Evolutionary conservation across 1,284 basidiomycete species (phyloP).

Genomic region (Polyporus tsugae): DNA sequence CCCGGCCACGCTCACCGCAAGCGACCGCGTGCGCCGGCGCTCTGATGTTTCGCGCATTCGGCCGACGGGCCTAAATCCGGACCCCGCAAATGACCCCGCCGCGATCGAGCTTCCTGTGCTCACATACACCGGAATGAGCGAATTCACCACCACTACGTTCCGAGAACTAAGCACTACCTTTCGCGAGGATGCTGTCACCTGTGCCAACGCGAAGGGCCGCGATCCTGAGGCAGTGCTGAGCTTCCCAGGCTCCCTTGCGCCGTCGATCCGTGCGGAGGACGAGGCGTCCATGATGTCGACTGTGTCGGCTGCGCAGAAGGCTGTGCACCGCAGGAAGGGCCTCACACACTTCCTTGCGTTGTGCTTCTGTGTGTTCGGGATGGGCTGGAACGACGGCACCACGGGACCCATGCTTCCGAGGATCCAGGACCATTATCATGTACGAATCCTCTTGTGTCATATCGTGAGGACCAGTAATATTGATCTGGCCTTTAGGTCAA

Average conservation of each 20-base stretch:
- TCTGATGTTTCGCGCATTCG: constrained; percentile 34
- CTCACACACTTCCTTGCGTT: constrained; percentile 45
- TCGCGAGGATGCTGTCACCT: constrained; percentile 13
- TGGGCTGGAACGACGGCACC: constrained; percentile 67
- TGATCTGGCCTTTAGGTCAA: constrained; percentile 45
- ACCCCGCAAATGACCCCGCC: constrained; percentile 28
- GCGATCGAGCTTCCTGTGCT: constrained; percentile 34
- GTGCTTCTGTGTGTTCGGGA: constrained; percentile 50
- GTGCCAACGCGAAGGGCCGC: neutral
- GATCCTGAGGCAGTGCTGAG: constrained; percentile 32
- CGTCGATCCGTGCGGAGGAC: constrained; percentile 48
- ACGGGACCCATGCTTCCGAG: constrained; percentile 63
- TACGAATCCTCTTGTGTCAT: constrained; percentile 30
- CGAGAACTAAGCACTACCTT: neutral
- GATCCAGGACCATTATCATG: constrained; percentile 63
- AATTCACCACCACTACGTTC: neutral
- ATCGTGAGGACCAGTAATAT: neutral
- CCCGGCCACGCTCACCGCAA: constrained; percentile 21
- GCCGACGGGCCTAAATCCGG: constrained; percentile 23
- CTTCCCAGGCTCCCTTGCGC: constrained; percentile 26
- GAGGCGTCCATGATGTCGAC: neutral
- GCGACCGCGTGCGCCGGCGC: constrained; percentile 34
- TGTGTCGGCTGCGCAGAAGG: constrained; percentile 32
- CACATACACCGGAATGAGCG: constrained; percentile 4
- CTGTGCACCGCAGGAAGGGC: constrained; percentile 20